A percentile compares a stretch with the other conserved stretches of the same genome.
Evolutionary conservation across 148 eudicot species (phyloP).

Genomic region (Camellia granthamiana): DNA sequence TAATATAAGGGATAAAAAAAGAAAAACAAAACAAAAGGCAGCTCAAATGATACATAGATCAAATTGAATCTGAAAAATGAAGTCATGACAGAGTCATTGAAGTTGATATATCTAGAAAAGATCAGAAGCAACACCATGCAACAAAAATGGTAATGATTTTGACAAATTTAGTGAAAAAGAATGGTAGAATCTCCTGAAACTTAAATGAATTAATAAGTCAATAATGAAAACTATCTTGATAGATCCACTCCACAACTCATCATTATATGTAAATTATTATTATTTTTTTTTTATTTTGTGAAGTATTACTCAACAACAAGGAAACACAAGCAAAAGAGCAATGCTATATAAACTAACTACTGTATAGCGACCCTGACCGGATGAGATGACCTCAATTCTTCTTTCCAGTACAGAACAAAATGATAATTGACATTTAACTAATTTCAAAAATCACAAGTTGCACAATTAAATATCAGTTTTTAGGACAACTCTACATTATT

Average conservation of each 20-base stretch:
- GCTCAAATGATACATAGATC: background rate
- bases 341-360: background rate
- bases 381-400: background rate
- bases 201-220: background rate
- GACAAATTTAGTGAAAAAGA: background rate
- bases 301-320: background rate
- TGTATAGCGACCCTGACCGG: background rate
- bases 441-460: background rate
- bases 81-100: background rate
- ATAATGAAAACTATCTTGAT: background rate
- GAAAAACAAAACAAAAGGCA: background rate
- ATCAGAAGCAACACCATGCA: background rate
- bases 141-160: background rate
- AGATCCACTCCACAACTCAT: too few relatives aligned
- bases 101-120: background rate
- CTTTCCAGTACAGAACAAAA: background rate
- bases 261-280: too few relatives aligned
- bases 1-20: background rate
- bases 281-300: too few relatives aligned
- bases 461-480: background rate
- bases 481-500: background rate
- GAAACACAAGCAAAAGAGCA: background rate
- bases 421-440: background rate
- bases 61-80: background rate
- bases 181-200: background rate